These are phyloP conservation scores for Crepidotus variabilis DNA, from an alignment of 768 basidiomycete species.

Conservation along the genomic window DNA sequence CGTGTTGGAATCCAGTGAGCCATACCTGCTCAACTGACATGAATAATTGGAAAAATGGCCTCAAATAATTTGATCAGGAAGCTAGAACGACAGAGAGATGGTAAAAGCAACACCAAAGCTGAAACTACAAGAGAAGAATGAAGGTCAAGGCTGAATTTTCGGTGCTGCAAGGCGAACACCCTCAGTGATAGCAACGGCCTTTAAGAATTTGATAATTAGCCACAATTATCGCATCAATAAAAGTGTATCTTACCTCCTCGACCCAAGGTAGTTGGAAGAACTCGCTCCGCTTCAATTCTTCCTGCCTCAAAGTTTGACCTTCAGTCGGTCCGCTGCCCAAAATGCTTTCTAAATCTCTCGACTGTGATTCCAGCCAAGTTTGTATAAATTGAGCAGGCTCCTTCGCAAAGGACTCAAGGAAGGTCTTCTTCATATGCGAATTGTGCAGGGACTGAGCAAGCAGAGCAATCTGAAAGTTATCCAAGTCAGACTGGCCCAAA, in stretches of 20 bases:
- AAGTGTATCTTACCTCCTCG: conserved; percentile 47
- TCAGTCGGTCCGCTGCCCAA: conserved; percentile 86
- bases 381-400: conserved; percentile 82
- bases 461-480: conserved; percentile 63
- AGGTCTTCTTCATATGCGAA: conserved; percentile 81
- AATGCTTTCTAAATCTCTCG: conserved; percentile 83
- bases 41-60: no score
- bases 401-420: conserved; percentile 76
- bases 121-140: neutral
- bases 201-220: no score
- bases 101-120: neutral
- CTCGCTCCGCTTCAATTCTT: conserved; percentile 85
- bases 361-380: conserved; percentile 89
- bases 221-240: no score
- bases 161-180: conserved; percentile 60
- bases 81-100: neutral
- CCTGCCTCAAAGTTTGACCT: conserved; percentile 76
- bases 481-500: neutral
- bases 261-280: conserved; percentile 94
- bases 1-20: no score
- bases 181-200: conserved; percentile 84
- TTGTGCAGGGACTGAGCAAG: conserved; percentile 84
- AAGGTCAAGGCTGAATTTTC: conserved; percentile 14
- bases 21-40: no score
- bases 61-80: no score